Conservation (phyloP, 2,329 filamentous ascomycete species). For the Cryphonectria naterciae region DNA sequence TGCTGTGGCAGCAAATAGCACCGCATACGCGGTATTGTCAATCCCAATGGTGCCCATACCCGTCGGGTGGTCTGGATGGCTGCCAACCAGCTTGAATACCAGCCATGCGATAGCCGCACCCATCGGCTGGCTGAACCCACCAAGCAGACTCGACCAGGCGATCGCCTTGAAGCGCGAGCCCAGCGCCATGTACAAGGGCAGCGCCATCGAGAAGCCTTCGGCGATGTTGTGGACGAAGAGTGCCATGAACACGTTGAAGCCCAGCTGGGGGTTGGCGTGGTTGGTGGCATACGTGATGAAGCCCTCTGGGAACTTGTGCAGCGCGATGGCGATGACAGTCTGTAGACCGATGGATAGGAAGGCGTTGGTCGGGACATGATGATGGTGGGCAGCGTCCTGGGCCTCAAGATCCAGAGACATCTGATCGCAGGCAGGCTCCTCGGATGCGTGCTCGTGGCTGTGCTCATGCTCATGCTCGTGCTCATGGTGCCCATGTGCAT, state of each 20-base stretch:
- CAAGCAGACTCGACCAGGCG: conserved; percentile 79
- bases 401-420: conserved; percentile 49
- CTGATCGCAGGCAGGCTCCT: conserved; percentile 32
- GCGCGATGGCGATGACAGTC: conserved; percentile 89
- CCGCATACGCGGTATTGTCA: conserved; percentile 68
- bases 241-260: conserved; percentile 91
- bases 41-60: conserved; percentile 42
- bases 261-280: conserved; percentile 87
- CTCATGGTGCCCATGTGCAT: conserved; percentile 25
- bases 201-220: conserved; percentile 91
- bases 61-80: conserved; percentile 35
- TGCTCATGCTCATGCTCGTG: conserved; percentile 24
- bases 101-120: conserved; percentile 83
- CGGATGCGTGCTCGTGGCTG: conserved; percentile 19
- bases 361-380: conserved; percentile 92
- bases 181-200: conserved; percentile 91
- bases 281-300: conserved; percentile 96
- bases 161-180: conserved; percentile 81
- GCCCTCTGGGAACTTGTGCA: conserved; percentile 91
- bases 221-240: conserved; percentile 98
- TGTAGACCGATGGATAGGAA: conserved; percentile 96
- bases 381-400: conserved; percentile 66
- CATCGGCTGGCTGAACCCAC: conserved; percentile 83
- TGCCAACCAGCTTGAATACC: conserved; percentile 76
- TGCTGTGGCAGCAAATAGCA: conserved; percentile 85